These are phyloP conservation scores for Phaffia rhodozyma DNA, from an alignment of 1,284 basidiomycete species.

Conservation along the genomic window DNA sequence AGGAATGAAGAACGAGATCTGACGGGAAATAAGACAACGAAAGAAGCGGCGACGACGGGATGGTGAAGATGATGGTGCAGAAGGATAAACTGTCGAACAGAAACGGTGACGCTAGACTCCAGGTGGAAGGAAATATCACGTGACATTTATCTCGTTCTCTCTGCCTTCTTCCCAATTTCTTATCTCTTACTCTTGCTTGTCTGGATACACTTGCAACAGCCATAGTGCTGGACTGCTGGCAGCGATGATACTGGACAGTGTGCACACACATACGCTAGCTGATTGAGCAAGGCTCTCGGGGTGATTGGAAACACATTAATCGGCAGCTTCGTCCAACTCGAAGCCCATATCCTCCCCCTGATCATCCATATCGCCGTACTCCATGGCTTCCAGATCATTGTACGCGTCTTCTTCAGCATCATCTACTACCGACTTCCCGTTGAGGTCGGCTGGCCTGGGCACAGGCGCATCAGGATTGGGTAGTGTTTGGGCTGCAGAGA, in stretches of 20 bases:
- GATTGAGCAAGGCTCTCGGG: not conserved
- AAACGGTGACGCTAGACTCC: not conserved
- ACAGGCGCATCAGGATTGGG: not conserved
- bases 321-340: conserved; percentile 13
- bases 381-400: conserved; percentile 1
- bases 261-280: no score
- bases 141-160: no score
- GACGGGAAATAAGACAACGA: not conserved
- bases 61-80: not conserved
- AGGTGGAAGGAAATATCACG: no score
- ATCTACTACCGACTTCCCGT: conserved; percentile 15
- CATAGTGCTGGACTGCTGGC: no score
- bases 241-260: no score
- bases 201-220: no score
- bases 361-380: not conserved
- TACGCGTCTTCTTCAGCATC: conserved; percentile 9
- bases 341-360: not conserved
- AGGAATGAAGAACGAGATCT: not conserved
- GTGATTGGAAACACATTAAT: not conserved
- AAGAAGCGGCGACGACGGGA: not conserved
- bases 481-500: not conserved
- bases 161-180: no score
- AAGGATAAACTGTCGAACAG: not conserved
- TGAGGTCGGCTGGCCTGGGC: not conserved
- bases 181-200: no score